Conservation (phyloP, 2,329 filamentous ascomycete species). For the Hymenoscyphus scutula region DNA sequence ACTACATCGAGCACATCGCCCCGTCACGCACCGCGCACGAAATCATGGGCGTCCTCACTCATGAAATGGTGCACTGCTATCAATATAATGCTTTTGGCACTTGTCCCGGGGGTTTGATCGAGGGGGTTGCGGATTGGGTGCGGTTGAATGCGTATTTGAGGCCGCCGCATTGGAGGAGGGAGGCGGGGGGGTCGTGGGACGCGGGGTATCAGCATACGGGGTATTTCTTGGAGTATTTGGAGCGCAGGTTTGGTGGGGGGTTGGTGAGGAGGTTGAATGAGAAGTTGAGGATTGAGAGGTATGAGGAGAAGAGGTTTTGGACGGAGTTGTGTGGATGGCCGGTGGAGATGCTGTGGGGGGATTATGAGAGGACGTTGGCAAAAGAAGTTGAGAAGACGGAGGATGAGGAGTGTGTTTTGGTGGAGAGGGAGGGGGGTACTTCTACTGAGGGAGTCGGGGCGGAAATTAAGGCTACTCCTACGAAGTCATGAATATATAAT, state of each 20-base stretch:
- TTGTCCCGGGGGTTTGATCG: conserved; percentile 75
- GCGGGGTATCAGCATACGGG: conserved; percentile 86
- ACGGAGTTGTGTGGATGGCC: conserved; percentile 61
- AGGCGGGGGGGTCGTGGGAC: conserved; percentile 67
- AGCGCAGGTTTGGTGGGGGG: conserved; percentile 59
- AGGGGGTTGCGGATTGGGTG: conserved; percentile 93
- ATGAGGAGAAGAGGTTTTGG: conserved; percentile 68
- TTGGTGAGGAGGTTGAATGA: conserved; percentile 66
- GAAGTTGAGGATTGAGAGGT: conserved; percentile 58
- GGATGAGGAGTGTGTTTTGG: conserved; percentile 34
- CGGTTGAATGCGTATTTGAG: conserved; percentile 68
- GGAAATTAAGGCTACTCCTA: not conserved
- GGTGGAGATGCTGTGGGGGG: conserved; percentile 69
- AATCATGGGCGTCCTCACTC: conserved; percentile 78
- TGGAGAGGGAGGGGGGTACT: conserved; percentile 30
- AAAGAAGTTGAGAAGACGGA: conserved; percentile 26
- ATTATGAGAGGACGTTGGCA: conserved; percentile 56
- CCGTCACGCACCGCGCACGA: conserved; percentile 53
- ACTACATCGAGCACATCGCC: conserved; percentile 61
- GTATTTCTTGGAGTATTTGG: conserved; percentile 86
- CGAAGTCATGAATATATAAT: not conserved
- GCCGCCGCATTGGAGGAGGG: conserved; percentile 78
- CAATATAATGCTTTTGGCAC: conserved; percentile 68
- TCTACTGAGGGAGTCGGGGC: not conserved
- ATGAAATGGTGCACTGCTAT: conserved; percentile 94